A percentile compares a stretch with the other conserved stretches of the same genome.
These are phyloP conservation scores for Botrytis fragariae DNA, from an alignment of 2,329 filamentous ascomycete genomes.

Conservation along the genomic window DNA sequence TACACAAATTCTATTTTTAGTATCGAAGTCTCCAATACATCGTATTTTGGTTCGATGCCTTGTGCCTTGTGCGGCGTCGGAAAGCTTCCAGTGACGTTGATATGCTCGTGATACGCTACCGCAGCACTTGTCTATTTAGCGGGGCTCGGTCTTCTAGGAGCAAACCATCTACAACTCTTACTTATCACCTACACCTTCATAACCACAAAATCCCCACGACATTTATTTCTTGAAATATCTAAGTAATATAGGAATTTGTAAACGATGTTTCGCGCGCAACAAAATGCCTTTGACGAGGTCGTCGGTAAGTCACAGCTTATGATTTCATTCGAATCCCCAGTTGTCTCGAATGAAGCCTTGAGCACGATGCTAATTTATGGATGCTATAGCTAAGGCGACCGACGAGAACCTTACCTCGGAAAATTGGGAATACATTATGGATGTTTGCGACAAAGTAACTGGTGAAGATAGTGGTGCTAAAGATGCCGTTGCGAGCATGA, in stretches of 20 bases:
- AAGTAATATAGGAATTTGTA: background rate
- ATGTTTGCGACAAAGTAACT: slow-evolving; percentile 44
- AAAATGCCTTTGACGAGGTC: slow-evolving; percentile 68
- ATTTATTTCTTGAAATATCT: background rate
- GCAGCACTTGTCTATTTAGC: slow-evolving; percentile 4
- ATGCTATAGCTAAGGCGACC: slow-evolving; percentile 69
- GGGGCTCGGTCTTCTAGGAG: slow-evolving; percentile 1
- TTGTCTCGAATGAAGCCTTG: slow-evolving; percentile 12
- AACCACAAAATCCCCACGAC: slow-evolving; percentile 9
- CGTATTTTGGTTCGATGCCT: background rate
- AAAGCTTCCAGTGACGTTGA: slow-evolving; percentile 5
- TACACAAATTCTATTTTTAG: background rate
- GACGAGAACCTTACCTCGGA: slow-evolving; percentile 85
- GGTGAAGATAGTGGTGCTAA: slow-evolving; percentile 50
- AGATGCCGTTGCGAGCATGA: slow-evolving; percentile 68
- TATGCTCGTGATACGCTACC: background rate
- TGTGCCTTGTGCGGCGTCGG: background rate
- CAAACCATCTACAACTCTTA: slow-evolving; percentile 1
- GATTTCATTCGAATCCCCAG: slow-evolving; percentile 12
- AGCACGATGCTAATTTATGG: slow-evolving; percentile 26
- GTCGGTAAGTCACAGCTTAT: slow-evolving; percentile 52
- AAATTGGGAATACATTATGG: slow-evolving; percentile 64
- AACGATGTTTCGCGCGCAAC: slow-evolving; percentile 59
- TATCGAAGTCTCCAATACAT: background rate
- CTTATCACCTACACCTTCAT: background rate